These are phyloP conservation scores for Hygrocybe punicea DNA, from an alignment of 768 basidiomycete species.

Conservation along the genomic window DNA sequence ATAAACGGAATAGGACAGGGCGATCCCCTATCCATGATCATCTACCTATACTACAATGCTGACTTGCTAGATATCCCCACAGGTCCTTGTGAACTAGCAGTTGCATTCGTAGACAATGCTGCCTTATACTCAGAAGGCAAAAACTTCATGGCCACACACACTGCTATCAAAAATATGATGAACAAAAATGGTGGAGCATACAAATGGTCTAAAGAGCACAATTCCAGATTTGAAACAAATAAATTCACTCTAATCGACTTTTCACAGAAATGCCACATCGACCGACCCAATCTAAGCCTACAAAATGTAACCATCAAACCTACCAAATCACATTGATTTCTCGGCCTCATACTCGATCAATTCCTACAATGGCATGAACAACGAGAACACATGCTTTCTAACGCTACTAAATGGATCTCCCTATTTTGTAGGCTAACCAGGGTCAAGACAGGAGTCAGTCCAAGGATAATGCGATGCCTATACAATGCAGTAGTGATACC, in stretches of 20 bases:
- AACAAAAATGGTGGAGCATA: background rate
- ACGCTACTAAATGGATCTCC: constrained; percentile 1
- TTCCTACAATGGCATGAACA: constrained; percentile 16
- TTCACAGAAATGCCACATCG: background rate
- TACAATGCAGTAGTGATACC: no score
- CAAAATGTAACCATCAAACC: no score
- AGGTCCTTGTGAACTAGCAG: constrained; percentile 1
- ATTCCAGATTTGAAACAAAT: constrained; percentile 19
- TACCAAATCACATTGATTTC: no score
- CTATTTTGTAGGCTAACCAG: constrained; percentile 9
- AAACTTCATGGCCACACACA: constrained; percentile 4
- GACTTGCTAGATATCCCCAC: constrained; percentile 17
- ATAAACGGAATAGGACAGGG: constrained; percentile 8
- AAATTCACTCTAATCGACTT: constrained; percentile 21
- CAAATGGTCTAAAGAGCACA: no score
- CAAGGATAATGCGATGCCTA: constrained; percentile 15
- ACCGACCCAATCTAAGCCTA: constrained; percentile 9
- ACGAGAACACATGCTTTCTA: constrained; percentile 8
- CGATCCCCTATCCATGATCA: constrained; percentile 21
- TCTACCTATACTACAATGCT: constrained; percentile 28
- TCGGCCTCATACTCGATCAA: constrained; percentile 18
- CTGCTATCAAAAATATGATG: constrained; percentile 14
- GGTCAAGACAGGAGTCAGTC: constrained; percentile 13
- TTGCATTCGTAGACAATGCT: constrained; percentile 21
- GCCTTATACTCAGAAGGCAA: no score